These are phyloP conservation scores for Ilyonectria mors-panacis DNA, from an alignment of 2,329 filamentous ascomycete genomes.

Conservation along the genomic window DNA sequence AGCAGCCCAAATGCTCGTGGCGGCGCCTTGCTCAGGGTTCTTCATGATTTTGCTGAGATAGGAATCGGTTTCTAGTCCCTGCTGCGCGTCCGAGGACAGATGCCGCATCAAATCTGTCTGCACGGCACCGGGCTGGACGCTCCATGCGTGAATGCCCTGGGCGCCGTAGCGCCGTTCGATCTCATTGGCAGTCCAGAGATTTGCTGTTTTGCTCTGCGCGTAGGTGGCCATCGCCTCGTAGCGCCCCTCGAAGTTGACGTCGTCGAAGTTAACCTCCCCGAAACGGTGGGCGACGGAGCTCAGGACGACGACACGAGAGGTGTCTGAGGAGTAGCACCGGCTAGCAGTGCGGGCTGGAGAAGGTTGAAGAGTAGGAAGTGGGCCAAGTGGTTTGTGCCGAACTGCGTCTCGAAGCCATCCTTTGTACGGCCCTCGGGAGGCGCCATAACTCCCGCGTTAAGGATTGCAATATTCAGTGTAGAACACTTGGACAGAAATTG, in stretches of 20 bases:
- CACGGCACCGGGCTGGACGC: slow-evolving; percentile 51
- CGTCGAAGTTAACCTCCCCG: slow-evolving; percentile 10
- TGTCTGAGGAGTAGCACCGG: neutral
- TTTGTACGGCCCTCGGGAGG: slow-evolving; percentile 24
- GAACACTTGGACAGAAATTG: slow-evolving; percentile 11
- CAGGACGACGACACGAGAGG: slow-evolving; percentile 12
- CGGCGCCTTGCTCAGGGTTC: slow-evolving; percentile 22
- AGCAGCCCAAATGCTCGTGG: slow-evolving; percentile 28
- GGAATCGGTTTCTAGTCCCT: no score
- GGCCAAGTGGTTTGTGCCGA: slow-evolving; percentile 36
- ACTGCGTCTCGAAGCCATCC: slow-evolving; percentile 38
- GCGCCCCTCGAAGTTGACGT: slow-evolving; percentile 3
- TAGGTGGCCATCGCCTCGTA: slow-evolving; percentile 57
- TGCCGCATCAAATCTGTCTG: slow-evolving; percentile 22
- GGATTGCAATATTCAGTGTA: slow-evolving; percentile 37
- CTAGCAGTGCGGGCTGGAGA: slow-evolving; percentile 18
- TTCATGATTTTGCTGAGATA: neutral
- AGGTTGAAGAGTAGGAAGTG: slow-evolving; percentile 35
- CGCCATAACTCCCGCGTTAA: slow-evolving; percentile 45
- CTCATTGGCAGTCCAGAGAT: slow-evolving; percentile 59
- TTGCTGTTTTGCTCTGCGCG: slow-evolving; percentile 65
- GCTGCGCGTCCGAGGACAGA: neutral
- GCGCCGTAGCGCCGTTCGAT: slow-evolving; percentile 14
- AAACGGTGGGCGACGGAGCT: slow-evolving; percentile 10
- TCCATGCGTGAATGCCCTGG: slow-evolving; percentile 53